Percentiles rank a stretch among this genome's conserved stretches.
phyloP scores from a whole-genome alignment of 2,329 filamentous ascomycete genomes.

The Epichloe hybrida region DNA sequence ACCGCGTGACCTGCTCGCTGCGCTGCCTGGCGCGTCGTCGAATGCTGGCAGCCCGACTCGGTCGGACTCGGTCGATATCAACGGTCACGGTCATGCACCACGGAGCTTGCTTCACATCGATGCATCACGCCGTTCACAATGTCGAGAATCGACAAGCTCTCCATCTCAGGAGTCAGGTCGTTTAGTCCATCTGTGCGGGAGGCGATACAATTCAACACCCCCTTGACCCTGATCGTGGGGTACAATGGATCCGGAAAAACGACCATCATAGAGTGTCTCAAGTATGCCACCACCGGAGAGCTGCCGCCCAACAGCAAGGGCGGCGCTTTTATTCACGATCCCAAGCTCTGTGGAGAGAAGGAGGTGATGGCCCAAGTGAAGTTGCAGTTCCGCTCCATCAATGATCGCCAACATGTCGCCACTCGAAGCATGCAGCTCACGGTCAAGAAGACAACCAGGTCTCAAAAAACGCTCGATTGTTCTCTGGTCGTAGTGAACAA shows the following conservation, averaged over 20 bases:
- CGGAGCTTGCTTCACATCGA: background rate
- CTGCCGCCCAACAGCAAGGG: constrained; percentile 82
- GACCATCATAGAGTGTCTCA: constrained; percentile 96
- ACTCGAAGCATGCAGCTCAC: constrained; percentile 76
- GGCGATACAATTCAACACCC: constrained; percentile 76
- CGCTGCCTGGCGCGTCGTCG: background rate
- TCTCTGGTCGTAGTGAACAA: constrained; percentile 62
- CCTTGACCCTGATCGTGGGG: constrained; percentile 89
- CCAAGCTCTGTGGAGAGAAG: constrained; percentile 79
- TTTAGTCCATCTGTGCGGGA: constrained; percentile 66
- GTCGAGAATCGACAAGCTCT: constrained; percentile 83
- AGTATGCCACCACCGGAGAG: constrained; percentile 92
- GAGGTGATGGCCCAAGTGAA: constrained; percentile 87
- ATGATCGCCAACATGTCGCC: constrained; percentile 66
- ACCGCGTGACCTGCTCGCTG: no score
- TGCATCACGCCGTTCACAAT: constrained; percentile 20
- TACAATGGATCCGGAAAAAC: constrained; percentile 98
- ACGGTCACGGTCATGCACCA: background rate
- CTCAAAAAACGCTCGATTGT: constrained; percentile 68
- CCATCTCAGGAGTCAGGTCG: constrained; percentile 71
- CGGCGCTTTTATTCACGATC: constrained; percentile 92
- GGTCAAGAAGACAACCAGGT: constrained; percentile 65
- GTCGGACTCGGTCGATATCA: no score
- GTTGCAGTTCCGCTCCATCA: constrained; percentile 69
- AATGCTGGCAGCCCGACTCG: background rate